Base-by-base conservation (phyloP, 179 eudicot genomes). In the Monotropa hypopitys region DNA sequence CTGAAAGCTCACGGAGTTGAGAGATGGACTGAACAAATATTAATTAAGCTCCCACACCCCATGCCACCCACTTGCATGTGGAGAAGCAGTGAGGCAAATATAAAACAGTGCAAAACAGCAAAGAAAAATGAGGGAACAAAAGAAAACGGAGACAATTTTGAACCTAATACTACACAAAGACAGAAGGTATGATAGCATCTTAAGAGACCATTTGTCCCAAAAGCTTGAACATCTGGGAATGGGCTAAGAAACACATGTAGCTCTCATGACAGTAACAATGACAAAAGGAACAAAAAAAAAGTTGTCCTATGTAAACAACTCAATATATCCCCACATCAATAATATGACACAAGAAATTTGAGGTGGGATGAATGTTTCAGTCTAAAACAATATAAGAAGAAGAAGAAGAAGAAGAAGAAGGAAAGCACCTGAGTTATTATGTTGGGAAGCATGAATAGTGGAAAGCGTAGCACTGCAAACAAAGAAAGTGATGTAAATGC, bases 401-500 rank as follows among this genome's bases (percentile, higher is more conserved):
- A 32, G 51, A 45, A 77, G 18, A 32, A 72, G 35, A n/a, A 43
- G 49, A 66, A 32, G 51, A 45, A 77, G 18, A 32, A 72, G 35
- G 35, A 56, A 33, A 50, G 7, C 72, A 90, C 97, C 95, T 89
- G 97, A 72, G 95, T 89, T 71, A 92, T 92, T 56, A 89, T 85
- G 80, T 89, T 88, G 40, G 97, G 95, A 78, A 92, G 95, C 95
- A 89, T 88, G 83, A 89, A 88, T 18, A 92, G 86, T 69, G 95
- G 97, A 79, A 89, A 89, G 16, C 91, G 89, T 69, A 92, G 84
- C 45, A 92, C 97, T 2, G 93, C 91, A 76, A 89, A 92, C 83
- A 92, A 76, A 30, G 97, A 92, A 68, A 92, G 88, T 63, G 97
- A 92, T 35, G 97, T 92, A 68, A 92, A 92, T 76, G 97, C 97